Evolutionary conservation across 768 basidiomycete genomes (phyloP).

Genomic region (Lactarius akahatsu): DNA sequence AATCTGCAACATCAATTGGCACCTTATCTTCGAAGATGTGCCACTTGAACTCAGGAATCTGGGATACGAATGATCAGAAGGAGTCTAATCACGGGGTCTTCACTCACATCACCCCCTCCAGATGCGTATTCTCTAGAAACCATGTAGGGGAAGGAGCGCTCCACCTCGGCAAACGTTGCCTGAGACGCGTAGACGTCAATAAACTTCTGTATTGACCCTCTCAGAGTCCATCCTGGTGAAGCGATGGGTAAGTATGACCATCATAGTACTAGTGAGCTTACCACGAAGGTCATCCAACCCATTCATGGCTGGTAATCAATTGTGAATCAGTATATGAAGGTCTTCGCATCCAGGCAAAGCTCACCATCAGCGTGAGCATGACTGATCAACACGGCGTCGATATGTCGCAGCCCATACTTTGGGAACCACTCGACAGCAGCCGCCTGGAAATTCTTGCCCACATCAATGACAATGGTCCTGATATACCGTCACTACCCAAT

Average conservation of each 20-base stretch:
- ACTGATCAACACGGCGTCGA: slow-evolving; percentile 77
- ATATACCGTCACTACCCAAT: neutral
- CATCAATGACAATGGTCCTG: slow-evolving; percentile 81
- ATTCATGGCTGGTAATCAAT: slow-evolving; percentile 61
- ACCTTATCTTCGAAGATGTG: slow-evolving; percentile 71
- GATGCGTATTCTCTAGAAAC: slow-evolving; percentile 72
- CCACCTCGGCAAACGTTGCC: slow-evolving; percentile 63
- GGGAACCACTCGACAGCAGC: slow-evolving; percentile 61
- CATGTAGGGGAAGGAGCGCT: slow-evolving; percentile 78
- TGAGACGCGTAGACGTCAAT: slow-evolving; percentile 75
- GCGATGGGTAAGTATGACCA: neutral
- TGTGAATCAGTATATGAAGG: neutral
- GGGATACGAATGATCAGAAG: slow-evolving; percentile 13
- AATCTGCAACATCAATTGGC: slow-evolving; percentile 65
- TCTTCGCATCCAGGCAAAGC: slow-evolving; percentile 20
- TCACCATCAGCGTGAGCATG: slow-evolving; percentile 84
- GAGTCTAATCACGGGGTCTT: neutral
- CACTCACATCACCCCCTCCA: slow-evolving; percentile 72
- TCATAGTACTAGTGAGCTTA: slow-evolving; percentile 34
- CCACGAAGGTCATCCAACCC: slow-evolving; percentile 88
- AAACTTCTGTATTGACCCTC: slow-evolving; percentile 59
- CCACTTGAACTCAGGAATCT: slow-evolving; percentile 85
- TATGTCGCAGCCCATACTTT: slow-evolving; percentile 66
- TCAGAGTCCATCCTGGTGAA: slow-evolving; percentile 68
- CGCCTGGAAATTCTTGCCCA: slow-evolving; percentile 78